Percentiles rank a stretch among this genome's conserved stretches.
Evolutionary conservation across 2,329 filamentous ascomycete genomes (phyloP).

Genomic region (Colletotrichum cuscutae): DNA sequence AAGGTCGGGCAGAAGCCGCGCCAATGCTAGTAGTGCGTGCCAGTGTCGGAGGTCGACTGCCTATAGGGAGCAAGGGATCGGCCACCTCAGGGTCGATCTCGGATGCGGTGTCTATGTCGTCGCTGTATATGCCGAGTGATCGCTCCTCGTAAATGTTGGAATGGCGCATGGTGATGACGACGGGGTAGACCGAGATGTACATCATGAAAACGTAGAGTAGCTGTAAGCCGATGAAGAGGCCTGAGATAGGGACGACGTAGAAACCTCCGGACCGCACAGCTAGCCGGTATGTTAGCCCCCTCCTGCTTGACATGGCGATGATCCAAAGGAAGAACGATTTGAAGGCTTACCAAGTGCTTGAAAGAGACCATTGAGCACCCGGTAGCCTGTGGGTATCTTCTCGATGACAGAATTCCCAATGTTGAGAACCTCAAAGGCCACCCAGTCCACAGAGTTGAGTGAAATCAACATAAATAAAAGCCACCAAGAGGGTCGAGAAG

Average conservation of each 20-base stretch:
- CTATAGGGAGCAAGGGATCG: neutral
- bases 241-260: constrained; percentile 70
- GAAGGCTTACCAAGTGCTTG: constrained; percentile 62
- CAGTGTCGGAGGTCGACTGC: neutral
- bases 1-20: neutral
- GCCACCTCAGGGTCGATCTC: constrained; percentile 37
- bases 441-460: constrained; percentile 74
- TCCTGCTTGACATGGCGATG: neutral
- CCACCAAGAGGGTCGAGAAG: constrained; percentile 72
- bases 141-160: constrained; percentile 80
- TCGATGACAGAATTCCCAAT: constrained; percentile 68
- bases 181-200: constrained; percentile 73
- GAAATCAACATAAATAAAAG: constrained; percentile 68
- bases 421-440: constrained; percentile 73
- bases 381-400: constrained; percentile 60
- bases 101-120: constrained; percentile 41
- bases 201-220: constrained; percentile 73
- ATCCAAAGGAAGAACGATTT: neutral
- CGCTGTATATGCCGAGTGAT: constrained; percentile 68
- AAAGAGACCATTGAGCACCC: constrained; percentile 73
- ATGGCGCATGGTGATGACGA: constrained; percentile 72
- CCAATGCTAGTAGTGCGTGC: neutral
- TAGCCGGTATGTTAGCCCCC: constrained; percentile 35
- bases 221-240: constrained; percentile 66
- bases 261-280: constrained; percentile 74